Evolutionary conservation across 768 basidiomycete species (phyloP), one percentile per base, ranked within the genome.

Genomic region (Auriscalpium orientale): DNA sequence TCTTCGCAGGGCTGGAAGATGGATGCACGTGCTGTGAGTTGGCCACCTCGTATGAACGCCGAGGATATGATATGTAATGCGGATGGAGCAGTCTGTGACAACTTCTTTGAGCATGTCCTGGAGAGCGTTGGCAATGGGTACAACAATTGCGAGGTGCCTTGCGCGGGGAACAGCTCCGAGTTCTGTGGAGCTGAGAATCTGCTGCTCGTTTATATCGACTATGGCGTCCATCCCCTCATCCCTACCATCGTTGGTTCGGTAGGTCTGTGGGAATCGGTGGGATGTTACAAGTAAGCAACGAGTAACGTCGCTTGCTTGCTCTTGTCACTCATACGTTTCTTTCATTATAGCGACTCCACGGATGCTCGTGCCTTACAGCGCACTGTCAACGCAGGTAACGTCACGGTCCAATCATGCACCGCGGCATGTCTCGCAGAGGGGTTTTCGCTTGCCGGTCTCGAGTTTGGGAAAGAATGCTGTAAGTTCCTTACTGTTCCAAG

Each of bases 1-100:
- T 83, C 57, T 87, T 79, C 60, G 85, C 87, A 18, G 89, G 89
- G 8, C 74, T 82, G 11, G 87, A 89, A 68, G 88, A 76, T 57
- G 78, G 74, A 20, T 70, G 76, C 53, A 77, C 84, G 66, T 85
- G 82, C 70, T 83, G 83, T 84, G 67, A 10, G 28, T 28, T 35
- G 43, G 43, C 18, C n/a, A n/a, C n/a, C n/a, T n/a, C n/a, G n/a
- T n/a, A n/a, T n/a, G n/a, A n/a, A n/a, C n/a, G n/a, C n/a, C n/a
- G n/a, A n/a, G n/a, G n/a, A n/a, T n/a, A n/a, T n/a, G n/a, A n/a
- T n/a, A 28, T 28, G 28, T 28, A 28, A 28, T 2, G 28, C 11
- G 2, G 9, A 43, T 2, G 28, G 15, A 16, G 1, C n/a, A 53
- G 52, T 28, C 2, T 53, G 52, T 40, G 52, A 53, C 28, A 53